Evolutionary conservation across 352 stramenopile species (phyloP), one percentile per base, ranked within the genome.

Genomic region (Phytophthora pistaciae): DNA sequence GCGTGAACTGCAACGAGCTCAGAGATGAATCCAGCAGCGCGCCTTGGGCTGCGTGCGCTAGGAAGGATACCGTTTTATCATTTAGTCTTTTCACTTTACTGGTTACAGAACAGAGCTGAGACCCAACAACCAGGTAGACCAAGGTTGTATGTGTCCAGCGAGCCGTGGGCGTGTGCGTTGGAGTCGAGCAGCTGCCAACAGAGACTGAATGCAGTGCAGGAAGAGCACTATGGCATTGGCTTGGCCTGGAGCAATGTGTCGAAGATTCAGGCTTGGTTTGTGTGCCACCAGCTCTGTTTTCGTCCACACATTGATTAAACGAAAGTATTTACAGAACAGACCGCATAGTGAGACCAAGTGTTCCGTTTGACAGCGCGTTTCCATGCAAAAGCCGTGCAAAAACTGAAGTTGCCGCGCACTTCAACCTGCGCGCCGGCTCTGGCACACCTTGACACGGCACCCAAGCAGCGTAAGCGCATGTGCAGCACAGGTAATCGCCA

Each of bases 291-390:
- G 44, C 44, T 52, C n/a, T 25, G 44, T 52, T 52, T 52, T 23
- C 44, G 44, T 52, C n/a, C 46, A 53, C 46, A 53, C 46, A 29
- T 53, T 53, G 46, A 53, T 53, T 53, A 53, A 53, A 36, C n/a
- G 20, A 36, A 21, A 56, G 49, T 66, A 72, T 67, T 66, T 66
- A 58, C 49, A 57, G 36, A 42, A 10, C 21, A 54, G 27, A 3
- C 7, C 56, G 2, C 18, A 55, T 59, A 65, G 3, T 38, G 13
- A n/a, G 3, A 40, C 6, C 31, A 59, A 70, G 44, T 57, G 7
- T 33, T 60, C 21, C 44, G 59, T 72, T 73, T 73, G 60, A 69
- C 59, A 68, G 40, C 52, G 66, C 60, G 59, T 68, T 49, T 69
- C 66, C 53, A 66, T 69, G 66, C 42, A 21, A 18, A 69, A n/a